Percentiles rank a stretch among this genome's conserved stretches.
These are phyloP conservation scores for Hibiscus trionum DNA, from an alignment of 345 rosid species.

Conservation along the genomic window DNA sequence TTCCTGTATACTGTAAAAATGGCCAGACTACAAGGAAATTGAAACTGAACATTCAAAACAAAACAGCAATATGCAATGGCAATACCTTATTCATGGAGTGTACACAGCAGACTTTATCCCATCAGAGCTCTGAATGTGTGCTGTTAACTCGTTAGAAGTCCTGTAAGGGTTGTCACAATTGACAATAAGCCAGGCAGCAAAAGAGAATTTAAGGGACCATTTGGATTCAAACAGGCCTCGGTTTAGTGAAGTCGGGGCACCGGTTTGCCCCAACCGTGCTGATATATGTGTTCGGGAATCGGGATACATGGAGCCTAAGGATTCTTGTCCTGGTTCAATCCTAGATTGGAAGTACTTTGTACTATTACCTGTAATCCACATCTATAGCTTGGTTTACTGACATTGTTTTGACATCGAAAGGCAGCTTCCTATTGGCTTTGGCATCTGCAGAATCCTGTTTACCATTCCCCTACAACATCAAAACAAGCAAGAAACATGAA, in stretches of 20 bases:
- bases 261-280: too few species aligned
- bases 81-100: conserved; percentile 13
- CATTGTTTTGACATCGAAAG: conserved; percentile 11
- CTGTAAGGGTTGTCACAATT: conserved; percentile 2
- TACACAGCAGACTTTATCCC: conserved; percentile 2
- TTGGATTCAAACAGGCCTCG: too few species aligned
- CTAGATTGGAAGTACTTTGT: not conserved
- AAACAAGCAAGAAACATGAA: conserved; percentile 6
- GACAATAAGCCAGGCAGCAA: not conserved
- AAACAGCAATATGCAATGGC: not conserved
- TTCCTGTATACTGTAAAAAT: not conserved
- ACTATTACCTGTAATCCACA: conserved; percentile 20
- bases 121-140: conserved; percentile 4
- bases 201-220: not conserved
- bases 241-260: too few species aligned
- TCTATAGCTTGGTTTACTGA: not conserved
- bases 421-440: conserved; percentile 7
- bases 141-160: conserved; percentile 10
- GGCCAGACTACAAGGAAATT: not conserved
- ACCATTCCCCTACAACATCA: conserved; percentile 14
- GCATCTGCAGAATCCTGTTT: conserved; percentile 6
- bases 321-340: not conserved
- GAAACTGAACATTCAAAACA: not conserved
- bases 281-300: too few species aligned
- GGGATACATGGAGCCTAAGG: not conserved